A percentile compares a stretch with the other conserved stretches of the same genome.
These are phyloP conservation scores for Plasmodium adleri DNA, from an alignment of 169 alveolate species.

Conservation along the genomic window DNA sequence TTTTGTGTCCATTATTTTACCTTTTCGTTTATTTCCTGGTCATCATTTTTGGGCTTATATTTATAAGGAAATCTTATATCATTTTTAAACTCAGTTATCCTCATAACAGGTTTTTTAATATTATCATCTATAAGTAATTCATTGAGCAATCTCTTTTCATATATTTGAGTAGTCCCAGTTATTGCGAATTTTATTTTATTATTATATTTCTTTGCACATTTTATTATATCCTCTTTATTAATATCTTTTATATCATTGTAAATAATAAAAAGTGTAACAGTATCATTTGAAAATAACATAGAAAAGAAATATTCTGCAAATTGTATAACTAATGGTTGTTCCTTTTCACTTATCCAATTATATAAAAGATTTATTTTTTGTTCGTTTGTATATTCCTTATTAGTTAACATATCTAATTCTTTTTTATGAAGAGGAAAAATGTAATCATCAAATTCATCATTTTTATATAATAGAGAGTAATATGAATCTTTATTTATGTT, in stretches of 20 bases:
- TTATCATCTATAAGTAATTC: slow-evolving; percentile 66
- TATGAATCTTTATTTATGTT: slow-evolving; percentile 16
- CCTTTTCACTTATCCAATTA: slow-evolving; percentile 35
- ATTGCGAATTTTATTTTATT: slow-evolving; percentile 20
- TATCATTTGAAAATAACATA: slow-evolving; percentile 21
- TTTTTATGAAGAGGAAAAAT: slow-evolving; percentile 22
- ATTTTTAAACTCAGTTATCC: slow-evolving; percentile 63
- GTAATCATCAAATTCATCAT: slow-evolving; percentile 50
- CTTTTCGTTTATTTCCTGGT: slow-evolving; percentile 62
- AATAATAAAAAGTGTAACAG: slow-evolving; percentile 49
- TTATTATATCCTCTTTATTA: slow-evolving; percentile 60
- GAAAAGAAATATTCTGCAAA: slow-evolving; percentile 54
- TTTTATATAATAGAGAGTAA: slow-evolving; percentile 56
- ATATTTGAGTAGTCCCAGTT: slow-evolving; percentile 17
- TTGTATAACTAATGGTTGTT: slow-evolving; percentile 62
- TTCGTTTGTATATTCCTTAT: neutral
- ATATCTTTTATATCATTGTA: slow-evolving; percentile 45
- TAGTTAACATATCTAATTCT: slow-evolving; percentile 10
- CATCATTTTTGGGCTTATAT: slow-evolving; percentile 43
- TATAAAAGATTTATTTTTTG: slow-evolving; percentile 11
- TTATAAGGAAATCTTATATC: slow-evolving; percentile 44
- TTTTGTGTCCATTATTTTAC: neutral
- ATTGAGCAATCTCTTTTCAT: slow-evolving; percentile 57
- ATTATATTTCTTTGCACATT: slow-evolving; percentile 59
- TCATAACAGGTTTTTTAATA: slow-evolving; percentile 49